These are phyloP conservation scores for Ogataea siamensis DNA, from an alignment of 805 yeast species.

Conservation along the genomic window DNA sequence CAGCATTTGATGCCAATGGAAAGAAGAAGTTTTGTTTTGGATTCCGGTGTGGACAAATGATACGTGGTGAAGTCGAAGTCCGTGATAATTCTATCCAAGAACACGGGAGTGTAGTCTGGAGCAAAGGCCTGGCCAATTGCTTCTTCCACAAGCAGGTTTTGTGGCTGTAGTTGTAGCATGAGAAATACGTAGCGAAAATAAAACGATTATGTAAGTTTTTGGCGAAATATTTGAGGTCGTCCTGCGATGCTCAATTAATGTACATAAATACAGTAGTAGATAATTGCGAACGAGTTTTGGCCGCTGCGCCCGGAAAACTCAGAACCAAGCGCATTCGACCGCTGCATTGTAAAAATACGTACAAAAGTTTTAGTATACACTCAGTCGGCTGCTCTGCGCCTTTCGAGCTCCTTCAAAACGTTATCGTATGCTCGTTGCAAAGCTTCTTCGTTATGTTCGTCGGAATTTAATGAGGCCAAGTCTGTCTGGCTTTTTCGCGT, in stretches of 20 bases:
- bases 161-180: constrained; percentile 85
- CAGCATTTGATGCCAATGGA: constrained; percentile 77
- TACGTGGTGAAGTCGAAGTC: constrained; percentile 96
- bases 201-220: neutral
- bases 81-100: constrained; percentile 81
- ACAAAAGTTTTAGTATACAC: neutral
- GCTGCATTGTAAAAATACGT: too few relatives aligned
- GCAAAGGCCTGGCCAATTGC: constrained; percentile 71
- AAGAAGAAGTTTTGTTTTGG: constrained; percentile 60
- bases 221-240: too few relatives aligned
- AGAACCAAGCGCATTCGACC: too few relatives aligned
- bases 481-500: constrained; percentile 8
- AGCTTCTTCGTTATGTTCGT: constrained; percentile 1
- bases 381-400: neutral
- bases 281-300: too few relatives aligned
- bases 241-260: too few relatives aligned
- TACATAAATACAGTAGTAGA: too few relatives aligned
- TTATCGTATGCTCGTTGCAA: constrained; percentile 24
- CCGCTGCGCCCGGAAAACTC: too few relatives aligned
- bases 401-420: constrained; percentile 25
- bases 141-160: constrained; percentile 78
- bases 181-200: constrained; percentile 8
- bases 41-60: constrained; percentile 86
- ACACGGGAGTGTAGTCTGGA: constrained; percentile 44
- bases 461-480: neutral